Percentiles rank a stretch among this genome's conserved stretches.
Evolutionary conservation across 2,329 filamentous ascomycete species (phyloP).

Genomic region (Alternaria angustiovoidea): DNA sequence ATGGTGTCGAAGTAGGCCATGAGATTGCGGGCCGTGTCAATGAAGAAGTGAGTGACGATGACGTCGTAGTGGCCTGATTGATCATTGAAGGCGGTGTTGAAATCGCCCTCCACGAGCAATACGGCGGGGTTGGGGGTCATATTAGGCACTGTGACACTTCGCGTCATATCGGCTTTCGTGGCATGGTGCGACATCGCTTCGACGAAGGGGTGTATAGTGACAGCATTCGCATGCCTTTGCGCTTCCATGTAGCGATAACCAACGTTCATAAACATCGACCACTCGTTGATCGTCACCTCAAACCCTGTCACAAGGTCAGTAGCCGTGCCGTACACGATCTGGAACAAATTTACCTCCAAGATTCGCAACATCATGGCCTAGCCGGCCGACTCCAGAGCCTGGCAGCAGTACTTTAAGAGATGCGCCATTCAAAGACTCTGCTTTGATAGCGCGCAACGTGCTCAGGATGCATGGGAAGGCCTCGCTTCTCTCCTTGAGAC

Average conservation of each 20-base stretch:
- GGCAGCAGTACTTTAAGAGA: conserved; percentile 58
- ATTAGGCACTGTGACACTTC: conserved; percentile 57
- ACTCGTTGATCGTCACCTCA: conserved; percentile 65
- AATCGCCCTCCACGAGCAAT: conserved; percentile 65
- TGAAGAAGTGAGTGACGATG: conserved; percentile 67
- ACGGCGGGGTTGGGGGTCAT: conserved; percentile 47
- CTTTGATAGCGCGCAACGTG: conserved; percentile 24
- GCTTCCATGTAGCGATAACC: conserved; percentile 61
- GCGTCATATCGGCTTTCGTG: conserved; percentile 58
- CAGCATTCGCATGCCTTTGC: conserved; percentile 29
- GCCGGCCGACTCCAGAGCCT: conserved; percentile 61
- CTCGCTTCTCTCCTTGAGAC: conserved; percentile 56
- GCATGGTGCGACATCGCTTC: conserved; percentile 66
- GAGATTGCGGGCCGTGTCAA: conserved; percentile 67
- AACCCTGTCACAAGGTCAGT: conserved; percentile 48
- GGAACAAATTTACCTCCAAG: conserved; percentile 47
- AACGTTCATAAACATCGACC: conserved; percentile 66
- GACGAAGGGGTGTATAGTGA: conserved; percentile 60
- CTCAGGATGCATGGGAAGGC: conserved; percentile 48
- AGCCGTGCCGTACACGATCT: accelerated
- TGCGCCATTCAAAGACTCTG: accelerated
- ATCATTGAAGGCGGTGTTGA: conserved; percentile 55
- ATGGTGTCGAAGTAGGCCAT: conserved; percentile 65
- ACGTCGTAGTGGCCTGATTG: conserved; percentile 54
- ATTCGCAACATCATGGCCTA: conserved; percentile 61